phyloP scores from a whole-genome alignment of 2,329 filamentous ascomycete species.

The Thelonectria olida region DNA sequence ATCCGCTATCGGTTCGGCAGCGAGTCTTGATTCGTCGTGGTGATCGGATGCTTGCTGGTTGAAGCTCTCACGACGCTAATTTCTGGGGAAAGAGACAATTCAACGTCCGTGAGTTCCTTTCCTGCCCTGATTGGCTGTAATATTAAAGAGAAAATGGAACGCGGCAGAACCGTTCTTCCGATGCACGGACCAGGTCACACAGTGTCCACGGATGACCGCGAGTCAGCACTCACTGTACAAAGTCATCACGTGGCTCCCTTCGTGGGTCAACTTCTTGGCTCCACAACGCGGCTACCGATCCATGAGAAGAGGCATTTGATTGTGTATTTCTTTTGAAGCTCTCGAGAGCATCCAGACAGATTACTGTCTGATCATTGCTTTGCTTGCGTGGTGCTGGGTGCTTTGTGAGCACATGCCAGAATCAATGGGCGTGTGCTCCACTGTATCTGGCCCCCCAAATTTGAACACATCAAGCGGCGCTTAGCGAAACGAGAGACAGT shows the following conservation, averaged over 20 bases:
- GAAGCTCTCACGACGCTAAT: conserved; percentile 21
- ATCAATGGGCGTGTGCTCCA: conserved; percentile 43
- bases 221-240: conserved; percentile 36
- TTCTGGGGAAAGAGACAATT: conserved; percentile 6
- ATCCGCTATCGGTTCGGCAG: not conserved
- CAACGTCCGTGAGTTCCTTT: conserved; percentile 1
- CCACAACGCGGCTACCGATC: conserved; percentile 37
- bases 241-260: conserved; percentile 47
- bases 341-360: conserved; percentile 13
- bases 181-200: conserved; percentile 35
- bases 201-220: conserved; percentile 34
- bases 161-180: conserved; percentile 43
- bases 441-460: conserved; percentile 41
- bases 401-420: conserved; percentile 42
- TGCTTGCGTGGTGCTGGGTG: conserved; percentile 32
- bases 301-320: conserved; percentile 38
- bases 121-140: conserved; percentile 39
- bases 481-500: conserved; percentile 42
- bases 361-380: conserved; percentile 10
- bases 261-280: conserved; percentile 41
- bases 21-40: not conserved
- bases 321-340: conserved; percentile 24
- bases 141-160: not conserved
- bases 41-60: conserved; percentile 7
- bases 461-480: conserved; percentile 46